Percentiles rank a stretch among this genome's conserved stretches.
These are phyloP conservation scores for Tulasnella sp. DNA, from an alignment of 768 basidiomycete species.

Conservation along the genomic window DNA sequence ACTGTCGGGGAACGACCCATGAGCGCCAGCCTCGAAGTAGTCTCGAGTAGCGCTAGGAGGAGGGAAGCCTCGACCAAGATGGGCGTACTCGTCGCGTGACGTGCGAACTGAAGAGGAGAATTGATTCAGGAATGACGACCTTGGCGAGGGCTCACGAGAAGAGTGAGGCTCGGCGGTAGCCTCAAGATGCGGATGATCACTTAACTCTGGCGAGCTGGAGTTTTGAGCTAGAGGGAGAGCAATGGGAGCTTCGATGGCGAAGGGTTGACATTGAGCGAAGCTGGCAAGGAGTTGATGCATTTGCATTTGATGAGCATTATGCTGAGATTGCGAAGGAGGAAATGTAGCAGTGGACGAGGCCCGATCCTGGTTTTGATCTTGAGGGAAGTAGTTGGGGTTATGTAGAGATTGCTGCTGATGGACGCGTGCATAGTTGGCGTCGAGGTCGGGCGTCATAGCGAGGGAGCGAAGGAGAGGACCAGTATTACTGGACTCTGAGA, in stretches of 20 bases:
- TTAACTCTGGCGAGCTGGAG: too few relatives aligned
- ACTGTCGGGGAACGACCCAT: background rate
- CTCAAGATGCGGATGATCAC: too few relatives aligned
- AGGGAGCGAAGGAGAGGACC: slow-evolving; percentile 1
- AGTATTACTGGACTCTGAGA: too few relatives aligned
- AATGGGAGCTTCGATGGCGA: too few relatives aligned
- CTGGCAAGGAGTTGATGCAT: too few relatives aligned
- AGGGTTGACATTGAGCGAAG: background rate
- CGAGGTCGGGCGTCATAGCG: slow-evolving; percentile 12
- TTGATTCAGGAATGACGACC: too few relatives aligned
- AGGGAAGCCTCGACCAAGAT: background rate
- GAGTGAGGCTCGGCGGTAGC: too few relatives aligned
- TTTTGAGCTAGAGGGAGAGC: background rate
- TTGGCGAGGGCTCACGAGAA: too few relatives aligned
- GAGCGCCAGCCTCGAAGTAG: background rate
- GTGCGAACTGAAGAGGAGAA: too few relatives aligned
- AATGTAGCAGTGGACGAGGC: background rate
- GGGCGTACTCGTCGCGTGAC: too few relatives aligned
- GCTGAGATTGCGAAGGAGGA: background rate
- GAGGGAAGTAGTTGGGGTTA: background rate
- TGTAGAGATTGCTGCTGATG: background rate
- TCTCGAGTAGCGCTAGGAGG: background rate
- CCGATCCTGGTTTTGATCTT: background rate
- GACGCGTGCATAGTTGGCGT: slow-evolving; percentile 5
- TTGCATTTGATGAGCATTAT: background rate